Percentiles rank a stretch among this genome's conserved stretches.
These are phyloP conservation scores for Zymoseptoria pseudotritici DNA, from an alignment of 2,329 filamentous ascomycete genomes.

Conservation along the genomic window DNA sequence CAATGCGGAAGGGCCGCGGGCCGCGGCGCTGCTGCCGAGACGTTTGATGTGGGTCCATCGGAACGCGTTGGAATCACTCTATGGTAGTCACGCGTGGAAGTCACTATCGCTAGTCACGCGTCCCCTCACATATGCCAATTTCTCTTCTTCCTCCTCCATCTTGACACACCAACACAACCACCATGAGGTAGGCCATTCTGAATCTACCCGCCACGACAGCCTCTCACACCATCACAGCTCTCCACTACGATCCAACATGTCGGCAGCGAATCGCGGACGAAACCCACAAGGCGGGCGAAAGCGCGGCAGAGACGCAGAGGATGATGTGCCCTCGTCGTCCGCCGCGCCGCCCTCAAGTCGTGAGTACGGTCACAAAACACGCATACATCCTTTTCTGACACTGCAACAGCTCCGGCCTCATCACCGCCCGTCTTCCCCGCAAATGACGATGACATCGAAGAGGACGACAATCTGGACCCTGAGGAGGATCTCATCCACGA, in stretches of 20 bases:
- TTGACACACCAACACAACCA: not conserved
- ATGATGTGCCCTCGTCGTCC: conserved; percentile 50
- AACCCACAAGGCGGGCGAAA: conserved; percentile 49
- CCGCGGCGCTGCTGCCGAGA: too few species aligned
- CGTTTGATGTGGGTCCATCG: too few species aligned
- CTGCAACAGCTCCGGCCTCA: conserved; percentile 45
- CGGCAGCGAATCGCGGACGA: conserved; percentile 72
- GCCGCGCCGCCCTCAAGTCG: conserved; percentile 56
- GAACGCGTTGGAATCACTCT: too few species aligned
- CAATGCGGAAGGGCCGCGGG: too few species aligned
- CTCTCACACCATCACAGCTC: conserved; percentile 50
- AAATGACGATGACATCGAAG: conserved; percentile 56
- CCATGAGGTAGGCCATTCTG: not conserved
- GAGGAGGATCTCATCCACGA: conserved; percentile 59
- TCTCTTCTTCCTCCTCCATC: not conserved
- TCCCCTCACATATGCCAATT: too few species aligned
- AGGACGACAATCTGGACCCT: conserved; percentile 63
- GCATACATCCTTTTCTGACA: not conserved
- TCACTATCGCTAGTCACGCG: too few species aligned
- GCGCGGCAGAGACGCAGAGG: conserved; percentile 58
- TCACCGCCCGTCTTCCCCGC: conserved; percentile 61
- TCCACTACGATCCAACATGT: conserved; percentile 71
- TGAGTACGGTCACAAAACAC: conserved; percentile 36
- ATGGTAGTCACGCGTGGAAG: too few species aligned
- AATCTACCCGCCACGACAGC: not conserved